These are phyloP conservation scores for Trypanosoma cruzi DNA, from an alignment of 208 protist species.

Conservation along the genomic window DNA sequence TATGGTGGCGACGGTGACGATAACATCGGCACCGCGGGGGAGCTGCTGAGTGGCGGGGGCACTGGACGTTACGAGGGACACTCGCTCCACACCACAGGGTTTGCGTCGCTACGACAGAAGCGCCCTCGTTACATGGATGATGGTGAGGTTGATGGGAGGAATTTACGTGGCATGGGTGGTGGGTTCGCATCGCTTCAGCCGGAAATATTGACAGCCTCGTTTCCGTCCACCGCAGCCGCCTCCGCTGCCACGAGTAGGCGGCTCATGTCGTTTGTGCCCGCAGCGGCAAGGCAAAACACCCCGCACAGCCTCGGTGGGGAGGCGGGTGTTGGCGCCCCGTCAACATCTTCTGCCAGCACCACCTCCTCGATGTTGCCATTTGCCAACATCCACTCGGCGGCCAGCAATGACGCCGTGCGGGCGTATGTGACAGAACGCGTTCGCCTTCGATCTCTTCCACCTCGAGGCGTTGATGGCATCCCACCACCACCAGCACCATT, in stretches of 20 bases:
- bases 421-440: slow-evolving; percentile 9
- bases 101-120: background rate
- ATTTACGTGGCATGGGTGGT: background rate
- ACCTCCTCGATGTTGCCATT: background rate
- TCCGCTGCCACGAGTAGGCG: too few relatives aligned
- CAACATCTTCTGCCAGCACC: too few relatives aligned
- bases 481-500: background rate
- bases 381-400: background rate
- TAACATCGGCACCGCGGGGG: background rate
- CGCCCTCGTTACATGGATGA: background rate
- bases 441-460: slow-evolving; percentile 7
- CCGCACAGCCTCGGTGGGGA: background rate
- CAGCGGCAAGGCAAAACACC: background rate
- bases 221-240: background rate
- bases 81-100: background rate
- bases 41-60: background rate
- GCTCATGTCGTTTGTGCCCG: background rate
- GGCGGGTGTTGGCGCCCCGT: background rate
- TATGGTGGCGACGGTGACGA: background rate
- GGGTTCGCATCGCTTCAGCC: slow-evolving; percentile 10
- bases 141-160: background rate
- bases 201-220: background rate
- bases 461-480: background rate
- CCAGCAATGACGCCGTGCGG: slow-evolving; percentile 18
- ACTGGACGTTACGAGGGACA: background rate